Evolutionary conservation across 164 flowering plant species (phyloP).

Genomic region (Cinnamomum micranthum): DNA sequence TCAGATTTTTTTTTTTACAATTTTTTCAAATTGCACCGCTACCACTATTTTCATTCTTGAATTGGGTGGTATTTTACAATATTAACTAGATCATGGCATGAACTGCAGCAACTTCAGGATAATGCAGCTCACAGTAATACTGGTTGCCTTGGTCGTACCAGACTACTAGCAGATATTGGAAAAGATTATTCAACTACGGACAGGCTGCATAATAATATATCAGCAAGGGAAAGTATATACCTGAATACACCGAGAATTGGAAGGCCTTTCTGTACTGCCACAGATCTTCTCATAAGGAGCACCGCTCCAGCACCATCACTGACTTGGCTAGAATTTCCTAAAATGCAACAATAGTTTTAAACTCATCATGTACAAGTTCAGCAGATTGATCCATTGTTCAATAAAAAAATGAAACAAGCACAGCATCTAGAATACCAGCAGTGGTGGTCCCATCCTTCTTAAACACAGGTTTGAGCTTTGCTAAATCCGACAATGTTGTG

Average conservation of each 20-base stretch:
- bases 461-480: slow-evolving; percentile 76
- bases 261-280: slow-evolving; percentile 78
- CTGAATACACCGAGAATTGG: slow-evolving; percentile 96
- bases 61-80: no score
- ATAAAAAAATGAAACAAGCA: background rate
- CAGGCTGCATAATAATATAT: background rate
- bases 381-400: background rate
- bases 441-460: slow-evolving; percentile 91
- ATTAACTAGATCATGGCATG: no score
- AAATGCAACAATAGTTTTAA: background rate
- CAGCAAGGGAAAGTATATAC: slow-evolving; percentile 24
- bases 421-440: slow-evolving; percentile 59
- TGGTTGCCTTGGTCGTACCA: background rate
- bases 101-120: background rate
- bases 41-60: no score
- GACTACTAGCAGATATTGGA: background rate
- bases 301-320: slow-evolving; percentile 99
- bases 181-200: background rate
- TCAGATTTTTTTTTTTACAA: no score
- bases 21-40: no score
- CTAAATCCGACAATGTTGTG: slow-evolving; percentile 54
- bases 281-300: slow-evolving; percentile 87
- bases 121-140: background rate
- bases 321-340: slow-evolving; percentile 96
- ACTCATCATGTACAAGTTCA: background rate